A percentile compares a stretch with the other conserved stretches of the same genome.
Conservation (phyloP, 768 basidiomycete species). For the Suillus decipiens region DNA sequence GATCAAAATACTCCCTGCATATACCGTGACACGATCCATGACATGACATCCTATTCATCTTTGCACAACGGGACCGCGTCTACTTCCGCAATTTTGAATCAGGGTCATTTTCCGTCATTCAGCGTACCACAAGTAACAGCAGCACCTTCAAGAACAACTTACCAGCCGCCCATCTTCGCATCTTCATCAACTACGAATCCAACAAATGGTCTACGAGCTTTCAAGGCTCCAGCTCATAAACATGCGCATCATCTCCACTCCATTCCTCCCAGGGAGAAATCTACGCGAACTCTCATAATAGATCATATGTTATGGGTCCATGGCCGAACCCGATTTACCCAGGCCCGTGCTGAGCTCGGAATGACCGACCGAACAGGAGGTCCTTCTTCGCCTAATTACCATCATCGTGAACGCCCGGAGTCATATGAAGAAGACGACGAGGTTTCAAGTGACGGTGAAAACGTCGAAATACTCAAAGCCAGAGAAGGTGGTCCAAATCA, state of each 20-base stretch:
- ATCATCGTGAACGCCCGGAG: constrained; percentile 69
- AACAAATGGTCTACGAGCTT: constrained; percentile 31
- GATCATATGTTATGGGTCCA: constrained; percentile 90
- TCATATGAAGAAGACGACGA: constrained; percentile 79
- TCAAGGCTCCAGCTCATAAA: constrained; percentile 78
- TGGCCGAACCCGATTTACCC: constrained; percentile 75
- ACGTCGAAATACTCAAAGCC: constrained; percentile 43
- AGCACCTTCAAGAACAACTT: constrained; percentile 4
- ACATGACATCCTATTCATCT: constrained; percentile 33
- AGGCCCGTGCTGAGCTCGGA: constrained; percentile 82
- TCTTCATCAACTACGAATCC: constrained; percentile 14
- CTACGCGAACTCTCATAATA: constrained; percentile 84
- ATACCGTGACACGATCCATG: constrained; percentile 10
- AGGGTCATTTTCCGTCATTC: constrained; percentile 23
- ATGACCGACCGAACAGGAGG: constrained; percentile 84
- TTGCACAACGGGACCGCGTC: constrained; percentile 19
- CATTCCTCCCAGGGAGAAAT: constrained; percentile 86
- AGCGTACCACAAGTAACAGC: constrained; percentile 13
- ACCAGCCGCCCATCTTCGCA: constrained; percentile 17
- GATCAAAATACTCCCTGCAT: constrained; percentile 12
- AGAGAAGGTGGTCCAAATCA: constrained; percentile 52
- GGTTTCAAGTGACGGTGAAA: constrained; percentile 63
- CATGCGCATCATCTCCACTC: constrained; percentile 88
- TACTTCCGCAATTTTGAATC: constrained; percentile 20
- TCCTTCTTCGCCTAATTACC: constrained; percentile 56